Percentiles rank a stretch among this genome's conserved stretches.
Evolutionary conservation across 2,329 filamentous ascomycete species (phyloP).

Genomic region (Aspergillus floridensis): DNA sequence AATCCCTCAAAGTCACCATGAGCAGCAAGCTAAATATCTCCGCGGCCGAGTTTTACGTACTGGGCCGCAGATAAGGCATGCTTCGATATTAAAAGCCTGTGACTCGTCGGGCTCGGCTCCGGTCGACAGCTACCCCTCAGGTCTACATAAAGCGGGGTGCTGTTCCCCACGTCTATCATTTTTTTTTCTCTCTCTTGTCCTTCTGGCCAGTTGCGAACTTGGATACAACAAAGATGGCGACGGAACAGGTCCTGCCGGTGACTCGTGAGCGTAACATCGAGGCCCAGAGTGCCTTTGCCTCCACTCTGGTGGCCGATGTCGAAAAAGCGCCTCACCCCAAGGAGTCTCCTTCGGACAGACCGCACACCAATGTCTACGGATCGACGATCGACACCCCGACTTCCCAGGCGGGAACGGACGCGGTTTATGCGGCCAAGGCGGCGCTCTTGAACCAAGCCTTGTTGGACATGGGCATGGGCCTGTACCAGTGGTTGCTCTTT

Average conservation of each 20-base stretch:
- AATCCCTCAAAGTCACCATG: not conserved
- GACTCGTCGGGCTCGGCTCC: not conserved
- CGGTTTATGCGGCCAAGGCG: constrained; percentile 11
- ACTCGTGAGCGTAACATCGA: constrained; percentile 3
- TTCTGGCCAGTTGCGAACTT: too few relatives aligned
- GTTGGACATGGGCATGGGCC: constrained; percentile 21
- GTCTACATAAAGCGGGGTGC: not conserved
- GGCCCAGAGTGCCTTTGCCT: constrained; percentile 7
- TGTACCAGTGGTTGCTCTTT: constrained; percentile 23
- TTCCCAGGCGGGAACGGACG: not conserved
- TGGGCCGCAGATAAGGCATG: not conserved
- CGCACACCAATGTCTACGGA: constrained; percentile 3
- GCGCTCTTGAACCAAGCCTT: constrained; percentile 20
- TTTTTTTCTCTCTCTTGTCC: not conserved
- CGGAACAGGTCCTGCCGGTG: not conserved
- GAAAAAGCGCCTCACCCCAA: constrained; percentile 1
- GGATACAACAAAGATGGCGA: not conserved
- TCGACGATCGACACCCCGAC: constrained; percentile 1
- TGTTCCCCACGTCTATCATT: not conserved
- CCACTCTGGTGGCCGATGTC: constrained; percentile 1
- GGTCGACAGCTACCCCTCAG: not conserved
- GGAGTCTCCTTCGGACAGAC: not conserved
- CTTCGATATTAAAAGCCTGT: not conserved
- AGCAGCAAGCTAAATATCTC: not conserved
- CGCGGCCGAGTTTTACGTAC: not conserved